Conservation (phyloP, 805 yeast species). For the Limtongia smithiae region DNA sequence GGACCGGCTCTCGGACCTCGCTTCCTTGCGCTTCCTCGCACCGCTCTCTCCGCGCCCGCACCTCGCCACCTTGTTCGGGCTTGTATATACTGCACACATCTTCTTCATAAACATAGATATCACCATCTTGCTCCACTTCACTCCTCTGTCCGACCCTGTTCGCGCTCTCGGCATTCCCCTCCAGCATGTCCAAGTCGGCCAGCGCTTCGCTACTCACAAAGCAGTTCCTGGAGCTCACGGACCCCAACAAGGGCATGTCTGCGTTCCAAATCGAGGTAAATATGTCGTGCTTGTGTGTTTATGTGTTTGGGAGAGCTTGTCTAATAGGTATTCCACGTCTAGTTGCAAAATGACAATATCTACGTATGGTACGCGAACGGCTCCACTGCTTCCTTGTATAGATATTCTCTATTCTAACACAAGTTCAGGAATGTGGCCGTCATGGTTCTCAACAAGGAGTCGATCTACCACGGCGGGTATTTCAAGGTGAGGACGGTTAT, state of each 20-base stretch:
- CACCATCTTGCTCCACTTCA: too few relatives aligned
- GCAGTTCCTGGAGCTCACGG: conserved; percentile 89
- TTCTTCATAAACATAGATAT: too few relatives aligned
- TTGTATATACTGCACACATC: too few relatives aligned
- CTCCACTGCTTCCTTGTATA: not conserved
- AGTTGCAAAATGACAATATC: conserved; percentile 58
- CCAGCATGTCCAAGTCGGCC: conserved; percentile 8
- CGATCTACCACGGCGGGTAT: conserved; percentile 90
- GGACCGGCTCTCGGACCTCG: too few relatives aligned
- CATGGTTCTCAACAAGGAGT: conserved; percentile 84
- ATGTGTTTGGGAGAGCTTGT: too few relatives aligned
- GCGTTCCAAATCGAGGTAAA: conserved; percentile 60
- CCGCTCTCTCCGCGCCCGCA: too few relatives aligned
- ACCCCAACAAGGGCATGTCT: conserved; percentile 78
- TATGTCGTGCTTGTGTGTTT: too few relatives aligned
- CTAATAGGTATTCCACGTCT: too few relatives aligned
- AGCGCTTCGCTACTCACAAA: conserved; percentile 79
- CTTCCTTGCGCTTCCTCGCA: too few relatives aligned
- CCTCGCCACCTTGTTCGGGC: too few relatives aligned
- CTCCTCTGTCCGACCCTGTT: too few relatives aligned
- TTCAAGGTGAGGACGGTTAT: conserved; percentile 48
- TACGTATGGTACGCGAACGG: conserved; percentile 44
- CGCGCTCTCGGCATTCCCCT: too few relatives aligned
- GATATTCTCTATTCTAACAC: not conserved
- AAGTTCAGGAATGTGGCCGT: conserved; percentile 72